phyloP scores from a whole-genome alignment of 768 basidiomycete species.

The Kwoniella mangroviensis region DNA sequence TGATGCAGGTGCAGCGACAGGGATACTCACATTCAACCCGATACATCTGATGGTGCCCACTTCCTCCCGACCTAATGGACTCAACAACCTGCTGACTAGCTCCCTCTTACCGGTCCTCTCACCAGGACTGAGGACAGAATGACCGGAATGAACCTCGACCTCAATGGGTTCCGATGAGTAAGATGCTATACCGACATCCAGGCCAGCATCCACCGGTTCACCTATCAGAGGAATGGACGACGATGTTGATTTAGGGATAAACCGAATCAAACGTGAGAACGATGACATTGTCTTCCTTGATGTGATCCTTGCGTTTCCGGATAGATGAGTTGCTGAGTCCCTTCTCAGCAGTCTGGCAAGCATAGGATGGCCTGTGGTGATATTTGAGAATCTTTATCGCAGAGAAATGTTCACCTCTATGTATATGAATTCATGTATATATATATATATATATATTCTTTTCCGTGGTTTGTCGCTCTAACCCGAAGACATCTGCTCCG shows the following conservation, averaged over 20 bases:
- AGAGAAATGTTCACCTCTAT: too few relatives aligned
- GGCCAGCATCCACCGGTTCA: constrained; percentile 45
- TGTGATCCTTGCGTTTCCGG: not conserved
- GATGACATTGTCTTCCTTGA: constrained; percentile 8
- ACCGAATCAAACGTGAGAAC: constrained; percentile 50
- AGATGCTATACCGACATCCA: constrained; percentile 56
- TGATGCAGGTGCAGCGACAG: not conserved
- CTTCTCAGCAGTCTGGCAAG: not conserved
- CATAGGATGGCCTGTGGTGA: too few relatives aligned
- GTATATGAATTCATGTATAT: too few relatives aligned
- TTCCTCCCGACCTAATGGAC: constrained; percentile 48
- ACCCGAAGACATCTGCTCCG: not conserved
- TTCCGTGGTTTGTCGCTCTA: not conserved
- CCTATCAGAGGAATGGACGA: constrained; percentile 44
- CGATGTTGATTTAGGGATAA: constrained; percentile 30
- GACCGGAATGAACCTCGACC: constrained; percentile 50
- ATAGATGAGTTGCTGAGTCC: too few relatives aligned
- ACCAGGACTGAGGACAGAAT: constrained; percentile 47
- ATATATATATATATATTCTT: too few relatives aligned
- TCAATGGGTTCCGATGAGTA: constrained; percentile 45
- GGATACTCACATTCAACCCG: constrained; percentile 54
- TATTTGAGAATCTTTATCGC: too few relatives aligned
- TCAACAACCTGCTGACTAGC: constrained; percentile 45
- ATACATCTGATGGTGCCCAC: constrained; percentile 58
- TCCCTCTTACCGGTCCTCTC: constrained; percentile 42